phyloP scores from a whole-genome alignment of 305 asterid genomes.

The Solanum chacoense region DNA sequence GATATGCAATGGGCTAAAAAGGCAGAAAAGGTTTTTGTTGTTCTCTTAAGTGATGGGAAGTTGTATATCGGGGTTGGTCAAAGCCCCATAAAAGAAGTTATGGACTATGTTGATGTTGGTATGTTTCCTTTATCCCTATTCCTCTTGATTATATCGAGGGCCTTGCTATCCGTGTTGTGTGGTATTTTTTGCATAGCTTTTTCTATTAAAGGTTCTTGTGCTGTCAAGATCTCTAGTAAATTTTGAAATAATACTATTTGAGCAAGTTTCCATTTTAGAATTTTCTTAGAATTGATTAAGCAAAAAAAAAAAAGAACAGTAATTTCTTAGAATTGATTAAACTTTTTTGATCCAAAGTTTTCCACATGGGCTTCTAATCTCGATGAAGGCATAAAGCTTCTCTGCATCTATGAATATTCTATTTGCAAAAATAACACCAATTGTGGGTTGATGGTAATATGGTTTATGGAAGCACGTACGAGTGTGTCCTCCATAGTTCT shows the following conservation, averaged over 20 bases:
- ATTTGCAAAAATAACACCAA: no score
- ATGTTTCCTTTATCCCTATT: constrained; percentile 12
- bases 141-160: not conserved
- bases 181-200: not conserved
- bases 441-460: no score
- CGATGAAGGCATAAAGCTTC: no score
- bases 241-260: not conserved
- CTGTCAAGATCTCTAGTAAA: not conserved
- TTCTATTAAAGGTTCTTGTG: not conserved
- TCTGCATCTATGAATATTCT: no score
- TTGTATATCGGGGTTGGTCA: constrained; percentile 65
- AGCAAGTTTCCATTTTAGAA: not conserved
- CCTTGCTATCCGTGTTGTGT: not conserved
- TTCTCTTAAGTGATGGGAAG: constrained; percentile 55
- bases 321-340: not conserved
- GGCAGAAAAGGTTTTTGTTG: constrained; percentile 42
- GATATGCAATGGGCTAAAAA: constrained; percentile 62
- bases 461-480: no score
- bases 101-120: constrained; percentile 50
- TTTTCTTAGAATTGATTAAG: not conserved
- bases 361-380: not conserved
- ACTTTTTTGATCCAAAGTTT: not conserved
- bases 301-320: not conserved
- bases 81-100: constrained; percentile 30
- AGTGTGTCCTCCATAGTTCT: no score